Evolutionary conservation across 352 stramenopile species (phyloP).

Genomic region (Phytophthora pini): DNA sequence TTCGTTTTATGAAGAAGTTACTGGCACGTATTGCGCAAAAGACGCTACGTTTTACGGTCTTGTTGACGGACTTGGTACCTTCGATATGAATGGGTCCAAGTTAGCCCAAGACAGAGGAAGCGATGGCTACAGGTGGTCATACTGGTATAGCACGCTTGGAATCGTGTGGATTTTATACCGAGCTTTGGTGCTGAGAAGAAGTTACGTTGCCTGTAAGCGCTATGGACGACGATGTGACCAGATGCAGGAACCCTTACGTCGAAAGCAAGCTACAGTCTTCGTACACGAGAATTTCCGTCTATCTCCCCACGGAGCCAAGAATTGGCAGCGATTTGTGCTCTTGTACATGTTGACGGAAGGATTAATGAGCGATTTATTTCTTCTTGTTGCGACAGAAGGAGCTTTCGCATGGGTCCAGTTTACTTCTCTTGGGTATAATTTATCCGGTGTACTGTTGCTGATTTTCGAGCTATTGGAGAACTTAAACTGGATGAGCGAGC

Average conservation of each 20-base stretch:
- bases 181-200: constrained; percentile 13
- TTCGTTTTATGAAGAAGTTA: constrained; percentile 24
- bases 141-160: constrained; percentile 15
- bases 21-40: constrained; percentile 18
- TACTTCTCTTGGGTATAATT: constrained; percentile 37
- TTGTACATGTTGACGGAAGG: constrained; percentile 34
- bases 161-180: constrained; percentile 19
- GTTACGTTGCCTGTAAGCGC: constrained; percentile 17
- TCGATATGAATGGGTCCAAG: constrained; percentile 23
- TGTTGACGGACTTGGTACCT: constrained; percentile 12
- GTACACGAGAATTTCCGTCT: constrained; percentile 25
- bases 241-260: constrained; percentile 10
- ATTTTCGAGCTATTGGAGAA: constrained; percentile 26
- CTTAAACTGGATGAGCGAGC: constrained; percentile 12
- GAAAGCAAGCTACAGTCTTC: constrained; percentile 18
- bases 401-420: constrained; percentile 30
- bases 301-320: constrained; percentile 8
- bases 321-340: constrained; percentile 19
- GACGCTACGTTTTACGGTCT: constrained; percentile 16
- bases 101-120: constrained; percentile 15
- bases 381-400: constrained; percentile 32
- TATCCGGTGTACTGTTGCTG: constrained; percentile 26
- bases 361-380: constrained; percentile 34
- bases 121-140: constrained; percentile 16
- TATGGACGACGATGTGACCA: constrained; percentile 16